These are phyloP conservation scores for Penicillium sp. DNA, from an alignment of 2,329 filamentous ascomycete species.

Conservation along the genomic window DNA sequence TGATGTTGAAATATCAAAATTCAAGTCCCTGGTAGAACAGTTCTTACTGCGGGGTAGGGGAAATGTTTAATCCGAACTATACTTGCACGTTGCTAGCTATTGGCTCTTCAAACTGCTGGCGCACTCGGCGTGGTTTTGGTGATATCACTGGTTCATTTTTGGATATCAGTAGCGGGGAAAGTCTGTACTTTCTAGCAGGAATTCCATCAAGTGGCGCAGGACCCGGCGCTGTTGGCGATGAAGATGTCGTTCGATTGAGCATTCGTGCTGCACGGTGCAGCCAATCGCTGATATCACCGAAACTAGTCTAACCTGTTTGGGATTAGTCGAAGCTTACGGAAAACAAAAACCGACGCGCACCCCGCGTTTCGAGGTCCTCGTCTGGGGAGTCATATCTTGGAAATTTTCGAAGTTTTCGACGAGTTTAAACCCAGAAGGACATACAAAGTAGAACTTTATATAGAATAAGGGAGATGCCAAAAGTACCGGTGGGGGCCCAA, in stretches of 20 bases:
- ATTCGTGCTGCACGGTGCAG: neutral
- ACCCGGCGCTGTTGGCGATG: neutral
- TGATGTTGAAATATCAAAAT: neutral
- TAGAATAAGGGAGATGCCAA: too few relatives aligned
- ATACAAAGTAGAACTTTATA: too few relatives aligned
- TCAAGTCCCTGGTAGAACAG: neutral
- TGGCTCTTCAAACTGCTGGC: neutral
- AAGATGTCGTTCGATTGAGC: neutral
- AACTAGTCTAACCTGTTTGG: neutral
- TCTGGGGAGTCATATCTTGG: neutral
- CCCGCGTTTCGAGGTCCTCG: neutral
- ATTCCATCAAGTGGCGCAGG: neutral
- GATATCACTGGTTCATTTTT: neutral
- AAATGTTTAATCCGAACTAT: constrained; percentile 4
- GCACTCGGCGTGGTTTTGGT: too few relatives aligned
- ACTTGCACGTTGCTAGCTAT: neutral
- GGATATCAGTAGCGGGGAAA: neutral
- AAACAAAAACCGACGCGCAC: neutral
- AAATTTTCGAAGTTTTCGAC: neutral
- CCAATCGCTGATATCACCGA: constrained; percentile 4
- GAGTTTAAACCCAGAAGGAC: neutral
- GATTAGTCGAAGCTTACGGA: neutral
- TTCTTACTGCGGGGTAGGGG: neutral
- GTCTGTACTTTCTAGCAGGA: neutral
- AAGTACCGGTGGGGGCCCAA: too few relatives aligned